These are phyloP conservation scores for Fusarium irregulare DNA, from an alignment of 2,329 filamentous ascomycete genomes.

Conservation along the genomic window DNA sequence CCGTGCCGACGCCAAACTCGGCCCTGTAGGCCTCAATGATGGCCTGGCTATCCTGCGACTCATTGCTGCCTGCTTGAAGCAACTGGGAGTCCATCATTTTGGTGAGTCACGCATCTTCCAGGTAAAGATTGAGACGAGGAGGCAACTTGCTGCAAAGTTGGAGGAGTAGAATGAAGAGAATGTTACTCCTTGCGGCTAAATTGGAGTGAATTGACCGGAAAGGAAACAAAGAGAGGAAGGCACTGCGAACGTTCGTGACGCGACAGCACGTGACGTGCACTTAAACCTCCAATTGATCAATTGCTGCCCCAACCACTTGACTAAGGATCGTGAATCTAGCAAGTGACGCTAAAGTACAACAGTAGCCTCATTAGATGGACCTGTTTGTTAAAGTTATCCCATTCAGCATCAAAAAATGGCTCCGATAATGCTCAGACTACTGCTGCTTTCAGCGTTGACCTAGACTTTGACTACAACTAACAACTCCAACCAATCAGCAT, in stretches of 20 bases:
- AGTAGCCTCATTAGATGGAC: not conserved
- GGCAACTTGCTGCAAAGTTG: not conserved
- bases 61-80: constrained; percentile 51
- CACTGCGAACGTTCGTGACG: constrained; percentile 24
- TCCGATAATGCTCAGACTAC: not conserved
- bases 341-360: not conserved
- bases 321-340: not conserved
- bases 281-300: not conserved
- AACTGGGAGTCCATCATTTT: constrained; percentile 48
- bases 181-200: constrained; percentile 28
- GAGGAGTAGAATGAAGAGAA: constrained; percentile 2
- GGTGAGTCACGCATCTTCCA: constrained; percentile 33
- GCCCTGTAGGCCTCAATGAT: constrained; percentile 54
- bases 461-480: not conserved
- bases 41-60: constrained; percentile 59
- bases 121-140: not conserved
- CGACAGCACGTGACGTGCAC: constrained; percentile 24
- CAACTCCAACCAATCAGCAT: not conserved
- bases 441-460: not conserved
- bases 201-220: constrained; percentile 23
- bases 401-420: not conserved
- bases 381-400: too few relatives aligned
- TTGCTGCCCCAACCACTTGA: not conserved
- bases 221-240: constrained; percentile 11
- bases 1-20: constrained; percentile 54